Evolutionary conservation across 1,139 yeast genomes (phyloP).

Genomic region (Debaryomyces subglobosus): DNA sequence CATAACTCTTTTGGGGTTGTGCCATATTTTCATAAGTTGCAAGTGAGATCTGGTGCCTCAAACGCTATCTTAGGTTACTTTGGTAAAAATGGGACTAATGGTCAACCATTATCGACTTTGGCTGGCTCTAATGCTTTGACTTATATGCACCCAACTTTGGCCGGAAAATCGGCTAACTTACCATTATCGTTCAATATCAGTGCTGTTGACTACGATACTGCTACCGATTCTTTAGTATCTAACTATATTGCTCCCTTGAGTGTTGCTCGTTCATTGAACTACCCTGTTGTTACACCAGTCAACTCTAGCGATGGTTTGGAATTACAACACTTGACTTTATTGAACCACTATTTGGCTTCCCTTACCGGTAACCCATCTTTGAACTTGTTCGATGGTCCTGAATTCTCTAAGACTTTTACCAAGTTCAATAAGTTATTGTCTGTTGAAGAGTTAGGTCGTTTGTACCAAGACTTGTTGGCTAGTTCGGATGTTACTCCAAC

Average conservation of each 20-base stretch:
- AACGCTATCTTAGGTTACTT: conserved; percentile 77
- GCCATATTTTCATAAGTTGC: conserved; percentile 63
- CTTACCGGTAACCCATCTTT: conserved; percentile 59
- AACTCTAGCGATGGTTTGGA: conserved; percentile 52
- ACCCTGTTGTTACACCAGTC: conserved; percentile 75
- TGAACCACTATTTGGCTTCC: conserved; percentile 65
- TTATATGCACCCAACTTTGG: conserved; percentile 60
- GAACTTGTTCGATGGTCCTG: conserved; percentile 80
- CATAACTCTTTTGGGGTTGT: conserved; percentile 57
- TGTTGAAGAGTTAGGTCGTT: conserved; percentile 44
- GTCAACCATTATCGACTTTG: conserved; percentile 53
- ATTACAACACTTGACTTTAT: conserved; percentile 67
- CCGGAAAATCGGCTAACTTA: conserved; percentile 42
- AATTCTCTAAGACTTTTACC: conserved; percentile 59
- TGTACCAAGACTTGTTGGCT: conserved; percentile 42
- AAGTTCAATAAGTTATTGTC: conserved; percentile 51
- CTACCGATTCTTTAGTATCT: conserved; percentile 54
- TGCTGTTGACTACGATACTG: conserved; percentile 68
- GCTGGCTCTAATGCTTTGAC: conserved; percentile 71
- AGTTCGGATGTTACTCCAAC: conserved; percentile 26
- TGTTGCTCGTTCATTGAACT: conserved; percentile 64
- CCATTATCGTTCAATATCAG: conserved; percentile 75
- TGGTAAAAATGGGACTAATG: conserved; percentile 40
- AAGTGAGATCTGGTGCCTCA: conserved; percentile 86
- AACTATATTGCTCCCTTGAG: conserved; percentile 69